Evolutionary conservation across 23 red algal genomes (phyloP).

Genomic region (Gracilaria caudata): DNA sequence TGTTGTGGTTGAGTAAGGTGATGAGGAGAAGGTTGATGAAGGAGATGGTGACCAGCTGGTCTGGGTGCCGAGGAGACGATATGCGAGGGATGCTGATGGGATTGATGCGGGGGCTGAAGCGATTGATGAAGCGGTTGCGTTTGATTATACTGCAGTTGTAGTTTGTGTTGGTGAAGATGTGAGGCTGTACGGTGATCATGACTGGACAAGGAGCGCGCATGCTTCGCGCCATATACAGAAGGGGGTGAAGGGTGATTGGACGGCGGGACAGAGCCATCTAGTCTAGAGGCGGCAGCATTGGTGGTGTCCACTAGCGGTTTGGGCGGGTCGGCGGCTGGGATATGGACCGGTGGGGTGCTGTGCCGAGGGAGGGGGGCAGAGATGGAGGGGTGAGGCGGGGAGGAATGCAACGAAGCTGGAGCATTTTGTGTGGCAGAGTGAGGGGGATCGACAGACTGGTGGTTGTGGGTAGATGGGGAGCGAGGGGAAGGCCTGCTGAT

Average conservation of each 20-base stretch:
- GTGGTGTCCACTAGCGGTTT: conserved; percentile 23
- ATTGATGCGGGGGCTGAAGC: neutral
- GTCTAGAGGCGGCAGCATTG: conserved; percentile 11
- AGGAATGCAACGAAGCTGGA: neutral
- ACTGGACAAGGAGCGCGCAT: neutral
- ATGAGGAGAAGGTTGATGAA: conserved; percentile 3
- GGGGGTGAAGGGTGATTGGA: conserved; percentile 11
- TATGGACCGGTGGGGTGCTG: neutral
- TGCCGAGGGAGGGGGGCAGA: neutral
- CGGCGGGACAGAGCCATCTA: neutral
- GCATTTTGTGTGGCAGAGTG: neutral
- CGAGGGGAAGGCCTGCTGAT: neutral
- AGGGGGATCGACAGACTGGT: neutral
- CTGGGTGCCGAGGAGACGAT: neutral
- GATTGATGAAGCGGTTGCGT: conserved; percentile 23
- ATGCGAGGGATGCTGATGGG: neutral
- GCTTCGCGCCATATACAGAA: neutral
- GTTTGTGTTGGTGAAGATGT: conserved; percentile 22
- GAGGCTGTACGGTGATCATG: conserved; percentile 1
- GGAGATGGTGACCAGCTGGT: neutral
- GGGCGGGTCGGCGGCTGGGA: neutral
- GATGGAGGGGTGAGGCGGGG: neutral
- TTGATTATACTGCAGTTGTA: conserved; percentile 5
- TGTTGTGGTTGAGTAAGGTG: conserved; percentile 6
- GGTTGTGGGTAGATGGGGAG: neutral